Evolutionary conservation across 2,329 filamentous ascomycete genomes (phyloP).

Genomic region (Aureobasidium sp.): DNA sequence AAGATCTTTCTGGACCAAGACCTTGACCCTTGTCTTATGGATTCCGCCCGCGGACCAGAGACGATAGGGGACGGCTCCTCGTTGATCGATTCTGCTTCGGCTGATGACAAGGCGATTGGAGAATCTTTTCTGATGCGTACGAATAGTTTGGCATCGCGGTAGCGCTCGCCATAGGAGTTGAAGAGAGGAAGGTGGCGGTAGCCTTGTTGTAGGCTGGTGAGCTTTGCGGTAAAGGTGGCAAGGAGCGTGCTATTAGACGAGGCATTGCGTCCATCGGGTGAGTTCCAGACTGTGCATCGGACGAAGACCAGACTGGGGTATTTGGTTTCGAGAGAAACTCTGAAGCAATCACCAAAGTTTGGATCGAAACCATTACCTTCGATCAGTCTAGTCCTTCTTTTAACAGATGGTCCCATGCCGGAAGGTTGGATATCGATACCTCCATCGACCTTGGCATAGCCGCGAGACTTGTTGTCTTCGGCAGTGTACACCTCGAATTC

Average conservation of each 20-base stretch:
- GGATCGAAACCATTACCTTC: constrained; percentile 92
- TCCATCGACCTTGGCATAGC: constrained; percentile 56
- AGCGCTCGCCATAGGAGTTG: constrained; percentile 83
- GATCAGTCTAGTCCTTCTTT: constrained; percentile 70
- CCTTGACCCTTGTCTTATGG: constrained; percentile 22
- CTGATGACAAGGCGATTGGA: constrained; percentile 21
- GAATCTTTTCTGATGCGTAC: constrained; percentile 66
- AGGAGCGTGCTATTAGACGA: constrained; percentile 53
- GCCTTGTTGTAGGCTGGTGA: constrained; percentile 79
- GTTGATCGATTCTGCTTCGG: constrained; percentile 21
- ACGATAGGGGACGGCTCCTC: constrained; percentile 17
- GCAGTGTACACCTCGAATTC: constrained; percentile 93
- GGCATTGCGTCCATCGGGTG: constrained; percentile 64
- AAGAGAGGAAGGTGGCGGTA: constrained; percentile 87
- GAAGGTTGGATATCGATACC: constrained; percentile 57
- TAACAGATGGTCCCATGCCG: constrained; percentile 62
- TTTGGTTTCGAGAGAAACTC: constrained; percentile 81
- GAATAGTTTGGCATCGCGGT: constrained; percentile 89
- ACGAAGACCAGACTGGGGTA: constrained; percentile 91
- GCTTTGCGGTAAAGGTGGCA: constrained; percentile 87
- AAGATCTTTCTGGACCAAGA: constrained; percentile 35
- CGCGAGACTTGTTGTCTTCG: constrained; percentile 73
- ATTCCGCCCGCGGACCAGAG: constrained; percentile 23
- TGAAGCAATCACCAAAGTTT: constrained; percentile 69
- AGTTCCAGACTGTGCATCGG: constrained; percentile 84